Conservation (phyloP, 1,284 basidiomycete genomes). For the Schizophyllum commune region DNA sequence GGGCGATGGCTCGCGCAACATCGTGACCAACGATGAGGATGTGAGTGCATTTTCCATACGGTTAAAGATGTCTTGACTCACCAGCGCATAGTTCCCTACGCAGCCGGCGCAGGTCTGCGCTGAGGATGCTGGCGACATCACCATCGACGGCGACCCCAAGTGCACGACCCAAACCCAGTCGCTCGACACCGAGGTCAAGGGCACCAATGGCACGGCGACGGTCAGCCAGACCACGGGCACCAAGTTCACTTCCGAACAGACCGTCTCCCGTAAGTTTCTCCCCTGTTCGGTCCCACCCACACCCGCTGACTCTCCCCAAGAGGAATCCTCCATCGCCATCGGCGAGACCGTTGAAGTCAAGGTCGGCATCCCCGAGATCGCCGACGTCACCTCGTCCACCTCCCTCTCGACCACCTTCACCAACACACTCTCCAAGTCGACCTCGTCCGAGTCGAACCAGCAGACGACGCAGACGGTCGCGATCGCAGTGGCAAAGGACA, state of each 20-base stretch:
- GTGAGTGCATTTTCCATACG: background rate
- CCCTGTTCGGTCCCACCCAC: too few species aligned
- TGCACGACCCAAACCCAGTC: slow-evolving; percentile 1
- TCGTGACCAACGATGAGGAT: slow-evolving; percentile 7
- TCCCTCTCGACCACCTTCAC: background rate
- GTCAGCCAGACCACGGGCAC: background rate
- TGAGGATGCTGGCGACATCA: background rate
- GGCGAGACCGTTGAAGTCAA: background rate
- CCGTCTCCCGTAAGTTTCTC: slow-evolving; percentile 1
- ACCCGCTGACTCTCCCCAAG: background rate
- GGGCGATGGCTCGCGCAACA: slow-evolving; percentile 5
- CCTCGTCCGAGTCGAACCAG: slow-evolving; percentile 2
- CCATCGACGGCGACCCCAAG: background rate
- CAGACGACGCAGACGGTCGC: slow-evolving; percentile 8
- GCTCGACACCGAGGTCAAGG: background rate
- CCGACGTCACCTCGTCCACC: background rate
- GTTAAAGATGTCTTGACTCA: background rate
- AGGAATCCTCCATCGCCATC: background rate
- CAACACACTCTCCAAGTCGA: slow-evolving; percentile 1
- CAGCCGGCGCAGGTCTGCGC: background rate
- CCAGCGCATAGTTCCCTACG: background rate
- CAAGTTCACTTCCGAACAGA: background rate
- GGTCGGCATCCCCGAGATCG: slow-evolving; percentile 1
- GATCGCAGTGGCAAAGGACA: slow-evolving; percentile 5
- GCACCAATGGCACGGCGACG: slow-evolving; percentile 2